phyloP scores from a whole-genome alignment of 306 rosid genomes.

The Clitoria ternatea region DNA sequence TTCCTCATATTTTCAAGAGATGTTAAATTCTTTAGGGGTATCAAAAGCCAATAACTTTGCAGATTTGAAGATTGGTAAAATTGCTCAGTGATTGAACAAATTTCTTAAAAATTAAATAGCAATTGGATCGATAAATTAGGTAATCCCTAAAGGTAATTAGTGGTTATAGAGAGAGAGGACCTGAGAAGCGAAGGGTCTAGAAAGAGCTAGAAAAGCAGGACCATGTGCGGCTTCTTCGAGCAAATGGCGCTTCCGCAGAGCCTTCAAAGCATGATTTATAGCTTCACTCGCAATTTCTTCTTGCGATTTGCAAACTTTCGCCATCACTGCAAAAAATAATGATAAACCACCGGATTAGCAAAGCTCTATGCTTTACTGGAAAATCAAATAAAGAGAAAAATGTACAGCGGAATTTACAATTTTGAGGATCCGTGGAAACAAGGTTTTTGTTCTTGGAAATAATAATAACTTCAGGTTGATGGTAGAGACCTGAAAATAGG shows the following conservation, averaged over 20 bases:
- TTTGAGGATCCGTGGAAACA: neutral
- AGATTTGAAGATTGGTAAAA: neutral
- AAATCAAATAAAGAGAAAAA: neutral
- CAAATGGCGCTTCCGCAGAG: slow-evolving; percentile 84
- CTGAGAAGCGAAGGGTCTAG: slow-evolving; percentile 68
- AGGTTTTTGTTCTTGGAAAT: neutral
- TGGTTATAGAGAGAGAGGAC: slow-evolving; percentile 13
- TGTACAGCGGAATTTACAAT: neutral
- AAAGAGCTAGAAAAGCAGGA: slow-evolving; percentile 75
- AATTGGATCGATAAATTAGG: neutral
- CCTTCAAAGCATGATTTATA: slow-evolving; percentile 72
- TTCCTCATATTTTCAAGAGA: neutral
- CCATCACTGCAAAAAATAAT: slow-evolving; percentile 16
- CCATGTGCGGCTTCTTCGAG: slow-evolving; percentile 96
- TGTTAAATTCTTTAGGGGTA: neutral
- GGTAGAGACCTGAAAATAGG: neutral
- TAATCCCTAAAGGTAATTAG: slow-evolving; percentile 5
- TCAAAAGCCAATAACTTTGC: slow-evolving; percentile 3
- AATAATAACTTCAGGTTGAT: neutral
- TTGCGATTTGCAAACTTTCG: slow-evolving; percentile 38
- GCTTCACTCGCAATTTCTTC: slow-evolving; percentile 61
- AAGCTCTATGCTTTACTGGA: neutral
- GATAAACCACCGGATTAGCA: neutral
- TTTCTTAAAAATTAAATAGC: neutral
- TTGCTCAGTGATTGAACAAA: neutral